Percentiles rank a stretch among this genome's conserved stretches.
Conservation (phyloP, 1,284 basidiomycete genomes). For the Inonotus hispidus region DNA sequence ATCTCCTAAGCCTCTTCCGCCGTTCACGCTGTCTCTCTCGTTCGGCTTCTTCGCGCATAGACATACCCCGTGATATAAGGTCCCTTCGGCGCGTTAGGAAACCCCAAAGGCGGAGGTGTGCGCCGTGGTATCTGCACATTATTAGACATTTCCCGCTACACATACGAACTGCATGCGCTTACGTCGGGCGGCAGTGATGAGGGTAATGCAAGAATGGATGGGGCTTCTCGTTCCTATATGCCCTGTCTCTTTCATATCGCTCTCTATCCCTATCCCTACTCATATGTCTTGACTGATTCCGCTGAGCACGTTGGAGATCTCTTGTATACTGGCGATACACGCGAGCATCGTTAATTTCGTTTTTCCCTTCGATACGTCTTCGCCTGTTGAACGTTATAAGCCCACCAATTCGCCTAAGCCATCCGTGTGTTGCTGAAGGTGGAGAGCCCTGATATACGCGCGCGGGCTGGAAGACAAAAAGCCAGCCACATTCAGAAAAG, state of each 20-base stretch:
- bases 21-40: conserved; percentile 12
- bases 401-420: conserved; percentile 15
- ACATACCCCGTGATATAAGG: conserved; percentile 6
- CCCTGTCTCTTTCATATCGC: not conserved
- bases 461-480: not conserved
- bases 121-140: conserved; percentile 14
- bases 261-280: not conserved
- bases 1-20: conserved; percentile 4
- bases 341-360: conserved; percentile 15
- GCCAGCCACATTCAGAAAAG: not conserved
- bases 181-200: conserved; percentile 15
- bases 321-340: conserved; percentile 3
- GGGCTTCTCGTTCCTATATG: not conserved
- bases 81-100: conserved; percentile 12
- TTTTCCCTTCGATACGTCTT: not conserved
- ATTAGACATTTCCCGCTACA: not conserved
- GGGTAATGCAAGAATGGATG: conserved; percentile 16
- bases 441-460: conserved; percentile 7
- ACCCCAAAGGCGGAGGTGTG: conserved; percentile 15
- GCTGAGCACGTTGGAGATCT: not conserved
- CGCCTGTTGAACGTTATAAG: conserved; percentile 11
- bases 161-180: not conserved
- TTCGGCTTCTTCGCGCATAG: conserved; percentile 12
- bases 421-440: conserved; percentile 14
- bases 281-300: not conserved